These are phyloP conservation scores for Entrophospora sp. DNA, from an alignment of 192 early-diverging fungal genomes.

Conservation along the genomic window DNA sequence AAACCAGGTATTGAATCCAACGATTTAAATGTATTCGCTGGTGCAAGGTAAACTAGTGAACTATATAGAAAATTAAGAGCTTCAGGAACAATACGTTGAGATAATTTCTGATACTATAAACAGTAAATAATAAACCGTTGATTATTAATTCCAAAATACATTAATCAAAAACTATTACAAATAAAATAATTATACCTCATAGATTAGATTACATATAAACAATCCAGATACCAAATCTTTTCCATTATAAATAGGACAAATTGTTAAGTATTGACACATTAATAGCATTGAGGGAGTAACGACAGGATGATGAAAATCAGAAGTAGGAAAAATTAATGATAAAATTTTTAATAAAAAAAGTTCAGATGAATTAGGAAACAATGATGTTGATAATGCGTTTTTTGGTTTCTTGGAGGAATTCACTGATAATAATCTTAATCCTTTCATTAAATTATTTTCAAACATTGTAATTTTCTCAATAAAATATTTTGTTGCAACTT, in stretches of 20 bases:
- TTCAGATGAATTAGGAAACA: constrained; percentile 46
- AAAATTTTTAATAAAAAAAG: constrained; percentile 61
- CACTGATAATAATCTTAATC: constrained; percentile 22
- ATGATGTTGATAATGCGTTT: constrained; percentile 16
- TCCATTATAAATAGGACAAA: constrained; percentile 47
- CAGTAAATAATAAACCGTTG: constrained; percentile 12
- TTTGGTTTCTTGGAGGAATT: too few relatives aligned
- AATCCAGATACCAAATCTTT: constrained; percentile 65
- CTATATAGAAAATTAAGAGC: constrained; percentile 54
- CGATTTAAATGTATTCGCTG: constrained; percentile 27
- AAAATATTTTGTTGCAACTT: constrained; percentile 47
- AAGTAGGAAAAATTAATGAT: constrained; percentile 79
- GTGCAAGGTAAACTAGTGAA: constrained; percentile 35
- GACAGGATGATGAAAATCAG: constrained; percentile 82
- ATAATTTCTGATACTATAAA: constrained; percentile 50
- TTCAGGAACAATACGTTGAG: constrained; percentile 71
- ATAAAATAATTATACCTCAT: constrained; percentile 45
- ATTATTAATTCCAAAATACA: too few relatives aligned
- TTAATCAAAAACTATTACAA: too few relatives aligned
- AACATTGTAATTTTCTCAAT: constrained; percentile 44
- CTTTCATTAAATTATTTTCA: constrained; percentile 36
- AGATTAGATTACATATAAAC: constrained; percentile 63
- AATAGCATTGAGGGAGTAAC: constrained; percentile 76
- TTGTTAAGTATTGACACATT: constrained; percentile 69
- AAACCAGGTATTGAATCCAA: constrained; percentile 25